A percentile compares a stretch with the other conserved stretches of the same genome.
These are phyloP conservation scores for Ambrosiella cleistominuta DNA, from an alignment of 2,329 filamentous ascomycete species.

Conservation along the genomic window DNA sequence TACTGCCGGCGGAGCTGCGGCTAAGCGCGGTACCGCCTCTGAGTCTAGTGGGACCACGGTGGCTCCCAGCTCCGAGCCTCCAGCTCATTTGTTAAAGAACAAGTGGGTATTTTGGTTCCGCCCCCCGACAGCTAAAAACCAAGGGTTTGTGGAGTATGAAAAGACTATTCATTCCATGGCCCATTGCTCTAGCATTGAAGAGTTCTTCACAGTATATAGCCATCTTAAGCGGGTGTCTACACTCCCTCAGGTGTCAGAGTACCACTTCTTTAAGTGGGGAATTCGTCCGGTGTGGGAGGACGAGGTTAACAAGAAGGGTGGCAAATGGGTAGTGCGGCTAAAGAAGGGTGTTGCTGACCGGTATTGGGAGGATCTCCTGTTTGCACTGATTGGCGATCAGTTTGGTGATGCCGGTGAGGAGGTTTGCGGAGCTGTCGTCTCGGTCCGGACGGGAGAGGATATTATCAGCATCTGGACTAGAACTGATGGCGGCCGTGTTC, in stretches of 20 bases:
- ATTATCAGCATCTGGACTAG: constrained; percentile 96
- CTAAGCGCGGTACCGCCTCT: not conserved
- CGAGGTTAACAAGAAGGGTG: constrained; percentile 85
- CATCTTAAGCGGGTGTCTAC: constrained; percentile 80
- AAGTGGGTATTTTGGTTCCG: constrained; percentile 96
- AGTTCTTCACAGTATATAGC: constrained; percentile 77
- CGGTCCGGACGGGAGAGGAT: constrained; percentile 87
- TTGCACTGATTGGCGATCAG: constrained; percentile 84
- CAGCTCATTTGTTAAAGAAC: constrained; percentile 48
- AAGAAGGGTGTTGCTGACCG: constrained; percentile 95
- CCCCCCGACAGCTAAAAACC: constrained; percentile 89
- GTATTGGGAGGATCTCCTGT: constrained; percentile 87
- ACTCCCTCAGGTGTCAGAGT: constrained; percentile 85
- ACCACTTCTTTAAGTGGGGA: constrained; percentile 93
- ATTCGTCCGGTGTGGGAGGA: constrained; percentile 98
- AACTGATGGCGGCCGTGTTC: constrained; percentile 78
- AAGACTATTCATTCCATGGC: constrained; percentile 85
- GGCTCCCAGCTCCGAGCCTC: constrained; percentile 17
- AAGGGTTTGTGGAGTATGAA: constrained; percentile 75
- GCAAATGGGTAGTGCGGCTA: constrained; percentile 91
- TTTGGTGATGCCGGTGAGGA: constrained; percentile 86
- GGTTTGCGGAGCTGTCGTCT: constrained; percentile 86
- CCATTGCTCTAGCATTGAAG: constrained; percentile 63
- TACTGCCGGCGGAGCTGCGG: constrained; percentile 15
- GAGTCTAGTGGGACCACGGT: constrained; percentile 18